phyloP scores from a whole-genome alignment of 345 rosid species.

The Balakata baccata region DNA sequence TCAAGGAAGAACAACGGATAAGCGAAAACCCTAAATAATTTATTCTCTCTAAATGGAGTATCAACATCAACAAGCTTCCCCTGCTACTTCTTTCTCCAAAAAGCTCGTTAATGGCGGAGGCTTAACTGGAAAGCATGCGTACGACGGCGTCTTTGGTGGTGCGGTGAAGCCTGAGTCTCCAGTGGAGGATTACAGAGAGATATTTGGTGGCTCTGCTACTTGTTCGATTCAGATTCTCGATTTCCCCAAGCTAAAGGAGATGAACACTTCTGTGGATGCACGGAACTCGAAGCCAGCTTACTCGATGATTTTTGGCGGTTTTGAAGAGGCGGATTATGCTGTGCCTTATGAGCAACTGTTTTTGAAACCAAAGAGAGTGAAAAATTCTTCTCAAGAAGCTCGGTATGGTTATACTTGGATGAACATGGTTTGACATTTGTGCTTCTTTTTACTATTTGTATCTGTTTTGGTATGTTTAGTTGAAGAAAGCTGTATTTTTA shows the following conservation, averaged over 20 bases:
- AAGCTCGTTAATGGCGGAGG: constrained; percentile 43
- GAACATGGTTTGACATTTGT: not conserved
- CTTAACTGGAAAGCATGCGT: constrained; percentile 50
- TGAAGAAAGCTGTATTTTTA: not conserved
- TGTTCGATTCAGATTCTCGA: constrained; percentile 85
- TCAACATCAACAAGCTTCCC: constrained; percentile 43
- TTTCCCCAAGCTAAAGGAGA: constrained; percentile 59
- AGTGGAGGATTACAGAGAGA: constrained; percentile 65
- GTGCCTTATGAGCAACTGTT: constrained; percentile 55
- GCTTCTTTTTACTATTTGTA: not conserved
- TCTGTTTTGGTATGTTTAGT: not conserved
- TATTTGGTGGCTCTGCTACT: constrained; percentile 52
- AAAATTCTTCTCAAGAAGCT: constrained; percentile 16
- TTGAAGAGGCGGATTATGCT: constrained; percentile 46
- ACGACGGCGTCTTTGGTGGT: constrained; percentile 82
- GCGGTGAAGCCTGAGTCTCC: constrained; percentile 27
- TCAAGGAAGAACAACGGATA: constrained; percentile 22
- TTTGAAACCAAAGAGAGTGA: constrained; percentile 36
- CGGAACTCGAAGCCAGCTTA: constrained; percentile 66
- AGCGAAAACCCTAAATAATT: constrained; percentile 13
- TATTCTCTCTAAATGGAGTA: constrained; percentile 47
- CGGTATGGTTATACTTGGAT: constrained; percentile 20
- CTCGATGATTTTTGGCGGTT: constrained; percentile 68
- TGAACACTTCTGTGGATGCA: constrained; percentile 44
- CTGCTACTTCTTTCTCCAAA: constrained; percentile 45